A percentile compares a stretch with the other conserved stretches of the same genome.
Conservation (phyloP, 495 filamentous ascomycete species). For the Hypoxylon cercidicola region DNA sequence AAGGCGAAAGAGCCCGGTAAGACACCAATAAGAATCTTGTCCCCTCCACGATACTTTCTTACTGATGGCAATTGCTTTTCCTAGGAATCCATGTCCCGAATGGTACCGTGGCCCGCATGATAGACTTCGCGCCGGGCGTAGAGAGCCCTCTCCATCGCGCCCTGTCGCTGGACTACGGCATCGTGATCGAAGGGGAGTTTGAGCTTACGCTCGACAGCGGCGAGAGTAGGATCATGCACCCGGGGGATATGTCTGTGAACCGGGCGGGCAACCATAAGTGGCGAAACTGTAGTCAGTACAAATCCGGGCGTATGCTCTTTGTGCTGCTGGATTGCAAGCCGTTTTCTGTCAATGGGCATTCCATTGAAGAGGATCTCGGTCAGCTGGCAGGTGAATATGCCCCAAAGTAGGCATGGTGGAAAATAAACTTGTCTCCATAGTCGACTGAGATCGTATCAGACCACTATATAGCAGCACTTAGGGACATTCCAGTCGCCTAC, state of each 20-base stretch:
- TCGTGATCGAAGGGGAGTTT: constrained; percentile 67
- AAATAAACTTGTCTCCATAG: too few relatives aligned
- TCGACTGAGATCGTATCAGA: too few relatives aligned
- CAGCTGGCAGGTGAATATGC: neutral
- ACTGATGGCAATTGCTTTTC: constrained; percentile 37
- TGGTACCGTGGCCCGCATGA: constrained; percentile 64
- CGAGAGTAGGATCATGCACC: constrained; percentile 56
- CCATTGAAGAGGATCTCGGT: neutral
- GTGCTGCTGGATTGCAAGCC: neutral
- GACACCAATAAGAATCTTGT: neutral
- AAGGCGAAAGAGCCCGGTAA: constrained; percentile 35
- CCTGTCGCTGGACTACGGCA: constrained; percentile 67
- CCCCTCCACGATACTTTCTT: neutral
- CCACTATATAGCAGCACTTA: too few relatives aligned
- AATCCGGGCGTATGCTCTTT: neutral
- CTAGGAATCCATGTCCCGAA: constrained; percentile 41
- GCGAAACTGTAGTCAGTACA: neutral
- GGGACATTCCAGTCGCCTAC: too few relatives aligned
- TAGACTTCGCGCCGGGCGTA: constrained; percentile 66
- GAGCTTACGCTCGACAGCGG: constrained; percentile 62
- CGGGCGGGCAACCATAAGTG: neutral
- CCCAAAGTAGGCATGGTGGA: too few relatives aligned
- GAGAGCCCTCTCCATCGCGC: constrained; percentile 65
- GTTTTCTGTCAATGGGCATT: neutral
- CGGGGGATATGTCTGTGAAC: constrained; percentile 51